Evolutionary conservation across 805 yeast species (phyloP), one percentile per base, ranked within the genome.

Genomic region (Candida peoriensis): DNA sequence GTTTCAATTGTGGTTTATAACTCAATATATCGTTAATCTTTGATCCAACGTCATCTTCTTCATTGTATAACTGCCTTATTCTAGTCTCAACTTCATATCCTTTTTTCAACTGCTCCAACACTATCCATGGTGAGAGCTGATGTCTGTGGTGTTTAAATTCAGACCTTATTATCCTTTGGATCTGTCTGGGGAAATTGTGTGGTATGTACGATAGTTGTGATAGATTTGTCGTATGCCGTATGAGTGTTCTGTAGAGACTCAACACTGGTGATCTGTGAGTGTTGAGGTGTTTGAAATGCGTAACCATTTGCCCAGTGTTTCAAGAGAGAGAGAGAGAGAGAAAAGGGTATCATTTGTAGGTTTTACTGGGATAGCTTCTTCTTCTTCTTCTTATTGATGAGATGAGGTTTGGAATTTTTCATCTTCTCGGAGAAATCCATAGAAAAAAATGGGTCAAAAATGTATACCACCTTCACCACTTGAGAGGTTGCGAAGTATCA

Each of bases 201-300:
- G 22, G 14, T n/a, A 14, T n/a, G n/a, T n/a, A 8, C 3, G 30
- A 17, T 10, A 34, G 13, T 11, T 24, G 33, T 10, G 16, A 20
- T 13, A 50, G 30, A 23, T 46, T 35, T 6, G 39, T 25, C 2
- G 50, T 30, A 34, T 57, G 58, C 22, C 63, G 49, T 20, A 60
- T 31, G 4, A 56, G 42, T n/a, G 49, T 38, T 8, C 63, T 46
- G 34, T 58, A 62, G 14, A 61, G 41, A 9, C 38, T 39, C 5
- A 56, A 28, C 1, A 62, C 63, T 28, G 56, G 48, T 6, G 23
- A 22, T 30, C 41, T 52, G 32, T 63, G 68, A 3, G 52, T 38
- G 4, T 36, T 36, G 4, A 60, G 34, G 8, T 41, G 25, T 12
- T 49, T 47, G 42, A 63, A 63, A 36, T 57, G 60, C 7, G 47